These are phyloP conservation scores for Tympanopsis confertula DNA, from an alignment of 2,329 filamentous ascomycete species.

Conservation along the genomic window DNA sequence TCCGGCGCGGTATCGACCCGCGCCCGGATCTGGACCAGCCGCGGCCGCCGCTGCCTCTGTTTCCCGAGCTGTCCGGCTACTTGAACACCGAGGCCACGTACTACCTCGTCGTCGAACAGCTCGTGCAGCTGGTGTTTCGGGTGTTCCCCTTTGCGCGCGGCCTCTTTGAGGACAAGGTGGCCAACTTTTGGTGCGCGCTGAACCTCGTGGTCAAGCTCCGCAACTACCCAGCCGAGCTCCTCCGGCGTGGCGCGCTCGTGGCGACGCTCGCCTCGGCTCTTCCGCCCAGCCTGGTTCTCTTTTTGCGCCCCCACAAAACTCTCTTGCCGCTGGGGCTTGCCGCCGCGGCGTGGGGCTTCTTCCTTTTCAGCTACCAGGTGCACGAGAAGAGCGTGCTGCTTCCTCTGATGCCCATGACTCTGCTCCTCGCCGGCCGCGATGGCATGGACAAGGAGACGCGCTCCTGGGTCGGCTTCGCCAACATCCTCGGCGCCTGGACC, in stretches of 20 bases:
- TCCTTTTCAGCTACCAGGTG: slow-evolving; percentile 94
- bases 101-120: slow-evolving; percentile 66
- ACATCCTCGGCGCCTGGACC: slow-evolving; percentile 80
- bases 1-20: slow-evolving; percentile 48
- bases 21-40: slow-evolving; percentile 43
- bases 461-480: slow-evolving; percentile 89
- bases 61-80: slow-evolving; percentile 41
- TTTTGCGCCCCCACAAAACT: slow-evolving; percentile 65
- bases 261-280: slow-evolving; percentile 68
- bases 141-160: slow-evolving; percentile 93
- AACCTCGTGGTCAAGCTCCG: slow-evolving; percentile 84
- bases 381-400: slow-evolving; percentile 95
- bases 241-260: slow-evolving; percentile 66
- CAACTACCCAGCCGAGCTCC: slow-evolving; percentile 54
- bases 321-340: slow-evolving; percentile 72
- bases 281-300: slow-evolving; percentile 68
- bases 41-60: slow-evolving; percentile 51
- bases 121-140: slow-evolving; percentile 77
- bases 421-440: slow-evolving; percentile 69
- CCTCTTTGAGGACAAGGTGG: slow-evolving; percentile 95
- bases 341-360: slow-evolving; percentile 88
- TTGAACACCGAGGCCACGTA: slow-evolving; percentile 56
- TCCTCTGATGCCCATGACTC: slow-evolving; percentile 83
- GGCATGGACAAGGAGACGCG: slow-evolving; percentile 67
- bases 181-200: slow-evolving; percentile 92